Evolutionary conservation across 441 rosid genomes (phyloP), one percentile per base, ranked within the genome.

Genomic region (Euphorbia celastroides): DNA sequence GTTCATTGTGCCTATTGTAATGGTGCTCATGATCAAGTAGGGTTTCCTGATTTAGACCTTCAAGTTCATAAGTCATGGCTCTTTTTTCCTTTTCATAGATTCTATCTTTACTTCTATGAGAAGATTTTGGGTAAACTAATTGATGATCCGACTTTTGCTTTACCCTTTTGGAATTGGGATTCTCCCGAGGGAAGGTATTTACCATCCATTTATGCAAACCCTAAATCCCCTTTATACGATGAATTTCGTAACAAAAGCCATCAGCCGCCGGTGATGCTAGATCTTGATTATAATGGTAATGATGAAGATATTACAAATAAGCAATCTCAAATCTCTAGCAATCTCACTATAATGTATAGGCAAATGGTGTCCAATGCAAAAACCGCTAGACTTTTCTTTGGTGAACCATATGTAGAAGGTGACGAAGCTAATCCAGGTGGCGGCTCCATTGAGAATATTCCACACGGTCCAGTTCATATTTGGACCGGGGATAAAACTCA

Each of bases 91-190:
- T 86, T 80, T 72, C 92, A 86, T 30, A 81, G 92, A 46, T 76
- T 69, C 42, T 84, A 84, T 60, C 82, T 84, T 4, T 75, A 84
- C 62, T 87, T 87, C 71, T 64, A 72, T 14, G 89, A 87, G 65
- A 84, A 68, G 62, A 84, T 83, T 11, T 68, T 83, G 19, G 92
- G 88, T 0, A 84, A 76, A 57, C 38, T 87, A 52, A 81, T 87
- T 5, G 78, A 57, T 26, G 89, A 87, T 60, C 88, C 88, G 7
- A 72, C 75, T 31, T 87, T 87, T 30, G 82, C 82, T 7, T 56
- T 84, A 68, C 92, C 89, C 0, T 86, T 61, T 12, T 86, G 88
- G 92, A 86, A 84, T 56, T 82, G 92, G 88, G 92, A 86, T 67
- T 71, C 87, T 1, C 84, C 88, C 0, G 62, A 62, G 0, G 92